Base-by-base conservation (phyloP, 2,329 filamentous ascomycete species). In the Aspergillus sp. region DNA sequence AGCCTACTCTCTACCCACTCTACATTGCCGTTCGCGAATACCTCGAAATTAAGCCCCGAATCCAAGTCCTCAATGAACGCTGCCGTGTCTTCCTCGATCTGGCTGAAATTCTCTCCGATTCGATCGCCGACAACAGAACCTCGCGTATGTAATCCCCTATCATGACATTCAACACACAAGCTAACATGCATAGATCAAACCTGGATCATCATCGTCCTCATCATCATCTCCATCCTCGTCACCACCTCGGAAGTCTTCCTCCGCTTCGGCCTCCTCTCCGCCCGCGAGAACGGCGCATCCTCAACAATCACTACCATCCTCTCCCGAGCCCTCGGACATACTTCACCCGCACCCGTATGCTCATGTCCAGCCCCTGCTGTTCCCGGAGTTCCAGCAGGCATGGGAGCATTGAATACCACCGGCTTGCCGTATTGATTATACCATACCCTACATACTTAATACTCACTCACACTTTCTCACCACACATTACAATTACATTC, bases 151-250 rank as follows among this genome's bases (percentile, higher is more conserved):
- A 45, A 58, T 36, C 12, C 21, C 32, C 36, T 21, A 15, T 8
- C 13, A 32, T 21, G 48, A 28, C 39, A 84, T 68, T 96, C 97
- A 49, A 51, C 45, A 65, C 51, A 60, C 32, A 53, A 58, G 28
- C 45, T 30, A 56, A 50, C 47, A 23, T 28, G 3, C 10, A 56
- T 50, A 81, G 80, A 85, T 66, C 96, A 97, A 74, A 99, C 95
- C 1, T 98, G 94, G 94, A 98, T 99, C 76, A 90, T 98, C 76
- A 99, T 99, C 70, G 84, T 97, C 49, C 85, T 99, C 49, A 99
- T 99, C 72, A 78, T 96, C 50, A 81, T 98, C 67, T 94, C 90
- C 72, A 98, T 99, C 70, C 81, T 92, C 55, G 92, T 99, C 56
- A 98, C 95, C 2, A 90, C 91, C 54, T 89, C 90, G 3, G 95